Evolutionary conservation across 331 rosid species (phyloP), one percentile per base, ranked within the genome.

Genomic region (Quercus lobata): DNA sequence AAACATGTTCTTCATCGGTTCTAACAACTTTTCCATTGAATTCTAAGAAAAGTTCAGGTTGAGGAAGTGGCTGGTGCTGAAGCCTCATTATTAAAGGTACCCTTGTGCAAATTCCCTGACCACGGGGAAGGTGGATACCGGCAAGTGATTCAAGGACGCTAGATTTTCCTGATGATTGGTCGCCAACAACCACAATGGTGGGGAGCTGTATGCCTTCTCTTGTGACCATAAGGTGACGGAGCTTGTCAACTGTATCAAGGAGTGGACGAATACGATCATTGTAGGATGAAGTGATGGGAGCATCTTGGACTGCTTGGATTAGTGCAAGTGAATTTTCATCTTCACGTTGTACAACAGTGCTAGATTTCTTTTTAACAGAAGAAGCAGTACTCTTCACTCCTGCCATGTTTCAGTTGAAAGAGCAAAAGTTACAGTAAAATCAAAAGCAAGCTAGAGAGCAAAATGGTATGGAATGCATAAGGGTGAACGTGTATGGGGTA

Each of bases 51-150:
- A 84, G 69, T 24, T 85, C 83, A 15, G 88, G 79, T 4, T 22
- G 25, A 1, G 81, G 82, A 6, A 27, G 9, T 0, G 78, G 49
- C 30, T 84, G 82, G 77, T 81, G 55, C 19, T 78, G 74, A 14
- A 84, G 83, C 74, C 85, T 73, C 85, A 84, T 81, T 8, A 84
- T 56, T 29, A 84, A 73, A 2, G 85, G 88, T 2, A 85, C 88
- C 29, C 85, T 74, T 0, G 88, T 81, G 75, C 88, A 85, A 77
- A 84, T 84, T 1, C 88, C 88, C 27, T 81, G 88, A 10, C 83
- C 88, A 15, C 83, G 77, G 0, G 88, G 88, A 1, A 85, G 79
- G 69, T 77, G 34, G 60, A 81, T 81, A 41, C 79, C 72, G 4
- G 79, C 79, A 46, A 76, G 72, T 1, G 79, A 76, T 46, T 76